phyloP scores from a whole-genome alignment of 331 rosid genomes.

The Erythrophleum ivorense region DNA sequence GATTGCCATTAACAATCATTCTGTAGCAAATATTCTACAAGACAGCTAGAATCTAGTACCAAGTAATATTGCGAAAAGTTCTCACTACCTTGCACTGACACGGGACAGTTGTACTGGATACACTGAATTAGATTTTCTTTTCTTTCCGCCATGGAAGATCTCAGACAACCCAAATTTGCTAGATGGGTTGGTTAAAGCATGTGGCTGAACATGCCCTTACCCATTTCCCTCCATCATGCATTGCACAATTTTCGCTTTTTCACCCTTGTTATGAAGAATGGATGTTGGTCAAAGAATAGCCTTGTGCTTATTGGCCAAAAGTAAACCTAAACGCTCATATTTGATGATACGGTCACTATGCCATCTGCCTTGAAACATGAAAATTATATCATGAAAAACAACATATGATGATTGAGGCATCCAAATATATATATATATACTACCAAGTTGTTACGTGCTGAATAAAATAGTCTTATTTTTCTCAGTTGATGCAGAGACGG shows the following conservation, averaged over 20 bases:
- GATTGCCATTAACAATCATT: not conserved
- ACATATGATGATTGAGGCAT: not conserved
- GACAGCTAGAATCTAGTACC: not conserved
- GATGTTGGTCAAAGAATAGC: not conserved
- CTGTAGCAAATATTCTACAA: not conserved
- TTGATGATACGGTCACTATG: not conserved
- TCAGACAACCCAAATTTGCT: not conserved
- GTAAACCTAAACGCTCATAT: not conserved
- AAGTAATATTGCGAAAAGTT: not conserved
- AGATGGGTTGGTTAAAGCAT: not conserved
- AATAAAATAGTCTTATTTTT: not conserved
- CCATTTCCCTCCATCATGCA: too few relatives aligned
- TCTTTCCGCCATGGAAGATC: not conserved
- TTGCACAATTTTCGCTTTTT: not conserved
- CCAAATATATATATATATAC: not conserved
- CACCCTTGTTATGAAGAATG: not conserved
- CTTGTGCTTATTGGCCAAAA: not conserved
- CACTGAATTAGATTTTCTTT: not conserved
- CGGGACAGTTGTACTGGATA: not conserved
- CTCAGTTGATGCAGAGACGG: not conserved
- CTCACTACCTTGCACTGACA: not conserved
- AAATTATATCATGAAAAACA: not conserved
- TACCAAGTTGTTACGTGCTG: not conserved
- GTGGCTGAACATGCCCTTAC: not conserved
- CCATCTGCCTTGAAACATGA: not conserved